These are phyloP conservation scores for Schoenoplectus triqueter DNA, from an alignment of 202 grass and related monocot species.

Conservation along the genomic window DNA sequence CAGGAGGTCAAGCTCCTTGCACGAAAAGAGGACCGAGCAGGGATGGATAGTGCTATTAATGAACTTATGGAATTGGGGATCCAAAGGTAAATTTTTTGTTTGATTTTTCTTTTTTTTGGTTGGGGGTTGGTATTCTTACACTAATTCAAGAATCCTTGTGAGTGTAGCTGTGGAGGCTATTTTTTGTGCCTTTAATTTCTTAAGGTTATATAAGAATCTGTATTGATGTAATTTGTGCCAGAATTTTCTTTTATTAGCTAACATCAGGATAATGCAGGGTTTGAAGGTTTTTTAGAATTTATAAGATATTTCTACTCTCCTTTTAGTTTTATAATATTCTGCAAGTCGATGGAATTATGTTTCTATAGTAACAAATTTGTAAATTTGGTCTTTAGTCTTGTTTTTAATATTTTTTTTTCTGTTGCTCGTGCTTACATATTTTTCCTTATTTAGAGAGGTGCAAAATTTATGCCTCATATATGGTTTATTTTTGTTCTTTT, in stretches of 20 bases:
- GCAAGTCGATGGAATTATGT: neutral
- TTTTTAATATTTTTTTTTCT: no score
- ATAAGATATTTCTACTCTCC: neutral
- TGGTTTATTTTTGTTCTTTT: neutral
- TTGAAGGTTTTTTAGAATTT: neutral
- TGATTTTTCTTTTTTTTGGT: conserved; percentile 33
- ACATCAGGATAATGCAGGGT: neutral
- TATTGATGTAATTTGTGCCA: neutral
- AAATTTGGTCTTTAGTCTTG: neutral
- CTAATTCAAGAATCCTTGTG: conserved; percentile 15
- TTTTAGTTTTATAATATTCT: neutral
- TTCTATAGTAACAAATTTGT: neutral
- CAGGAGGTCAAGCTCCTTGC: conserved; percentile 95
- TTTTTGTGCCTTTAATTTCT: conserved; percentile 16
- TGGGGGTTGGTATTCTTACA: neutral
- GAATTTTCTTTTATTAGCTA: neutral
- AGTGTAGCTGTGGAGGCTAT: neutral
- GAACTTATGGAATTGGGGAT: conserved; percentile 82
- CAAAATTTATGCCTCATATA: neutral
- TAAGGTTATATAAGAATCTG: neutral
- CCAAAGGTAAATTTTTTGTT: conserved; percentile 58
- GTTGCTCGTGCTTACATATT: neutral
- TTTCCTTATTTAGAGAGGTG: neutral
- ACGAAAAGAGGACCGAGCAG: conserved; percentile 54
- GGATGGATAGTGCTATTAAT: conserved; percentile 62